Conservation (phyloP, 805 yeast species). For the Wickerhamomyces pijperi region DNA sequence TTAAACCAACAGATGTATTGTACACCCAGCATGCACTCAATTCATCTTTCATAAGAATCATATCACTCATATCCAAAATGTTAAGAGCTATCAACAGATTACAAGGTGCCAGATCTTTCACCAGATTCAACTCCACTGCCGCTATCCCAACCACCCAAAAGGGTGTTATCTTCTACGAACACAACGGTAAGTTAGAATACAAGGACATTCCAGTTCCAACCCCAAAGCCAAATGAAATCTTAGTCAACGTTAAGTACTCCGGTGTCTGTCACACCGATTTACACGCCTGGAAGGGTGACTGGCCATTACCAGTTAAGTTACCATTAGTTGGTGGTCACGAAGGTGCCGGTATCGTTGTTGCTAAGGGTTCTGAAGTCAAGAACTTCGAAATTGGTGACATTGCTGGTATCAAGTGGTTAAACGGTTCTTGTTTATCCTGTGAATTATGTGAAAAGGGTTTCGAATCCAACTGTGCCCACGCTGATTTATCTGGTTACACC, state of each 20-base stretch:
- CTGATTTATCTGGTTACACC: constrained; percentile 76
- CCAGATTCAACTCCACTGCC: constrained; percentile 18
- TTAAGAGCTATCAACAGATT: constrained; percentile 16
- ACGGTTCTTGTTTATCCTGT: constrained; percentile 66
- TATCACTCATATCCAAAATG: constrained; percentile 9
- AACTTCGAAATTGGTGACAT: constrained; percentile 70
- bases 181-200: constrained; percentile 53
- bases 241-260: constrained; percentile 73
- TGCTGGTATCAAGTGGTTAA: constrained; percentile 81
- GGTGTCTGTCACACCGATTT: constrained; percentile 93
- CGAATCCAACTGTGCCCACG: constrained; percentile 63
- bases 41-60: background rate
- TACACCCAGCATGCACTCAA: too few relatives aligned
- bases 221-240: constrained; percentile 68
- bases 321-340: constrained; percentile 86
- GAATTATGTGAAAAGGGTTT: constrained; percentile 58
- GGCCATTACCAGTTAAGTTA: constrained; percentile 69
- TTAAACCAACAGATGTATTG: too few relatives aligned
- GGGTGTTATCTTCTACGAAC: constrained; percentile 57
- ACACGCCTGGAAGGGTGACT: constrained; percentile 92
- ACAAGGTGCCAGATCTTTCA: constrained; percentile 7
- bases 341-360: constrained; percentile 83
- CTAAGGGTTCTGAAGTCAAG: constrained; percentile 54
- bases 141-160: constrained; percentile 57
- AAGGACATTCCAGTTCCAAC: constrained; percentile 71